Percentiles rank a stretch among this genome's conserved stretches.
phyloP scores from a whole-genome alignment of 1,139 yeast genomes.

The Zygosaccharomyces sapae region DNA sequence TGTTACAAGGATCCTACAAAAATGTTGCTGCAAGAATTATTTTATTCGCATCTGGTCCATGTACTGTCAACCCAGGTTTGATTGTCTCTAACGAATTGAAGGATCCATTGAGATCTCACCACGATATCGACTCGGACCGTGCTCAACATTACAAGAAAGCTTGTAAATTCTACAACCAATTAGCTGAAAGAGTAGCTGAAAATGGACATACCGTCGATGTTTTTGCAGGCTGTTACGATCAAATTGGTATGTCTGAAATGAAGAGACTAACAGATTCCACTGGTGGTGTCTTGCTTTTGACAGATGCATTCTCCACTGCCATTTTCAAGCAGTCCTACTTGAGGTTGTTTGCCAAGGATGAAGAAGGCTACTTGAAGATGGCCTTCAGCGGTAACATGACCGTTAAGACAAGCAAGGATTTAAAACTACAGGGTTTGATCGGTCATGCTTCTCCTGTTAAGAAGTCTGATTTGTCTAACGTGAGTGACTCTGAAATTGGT shows the following conservation, averaged over 20 bases:
- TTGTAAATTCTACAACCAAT: slow-evolving; percentile 70
- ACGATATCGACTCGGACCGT: slow-evolving; percentile 83
- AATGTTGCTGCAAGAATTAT: slow-evolving; percentile 88
- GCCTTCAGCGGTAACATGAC: slow-evolving; percentile 85
- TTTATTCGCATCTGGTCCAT: slow-evolving; percentile 91
- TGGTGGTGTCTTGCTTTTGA: slow-evolving; percentile 86
- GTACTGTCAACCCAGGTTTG: slow-evolving; percentile 92
- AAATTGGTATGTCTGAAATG: slow-evolving; percentile 97
- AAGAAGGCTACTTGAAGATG: slow-evolving; percentile 76
- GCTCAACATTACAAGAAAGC: slow-evolving; percentile 95
- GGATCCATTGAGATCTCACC: slow-evolving; percentile 96
- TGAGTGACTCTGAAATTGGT: slow-evolving; percentile 91
- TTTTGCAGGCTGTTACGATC: slow-evolving; percentile 97
- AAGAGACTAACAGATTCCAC: slow-evolving; percentile 81
- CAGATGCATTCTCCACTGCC: slow-evolving; percentile 95
- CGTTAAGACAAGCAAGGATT: slow-evolving; percentile 82
- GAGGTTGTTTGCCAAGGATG: slow-evolving; percentile 81
- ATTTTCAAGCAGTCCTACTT: slow-evolving; percentile 92
- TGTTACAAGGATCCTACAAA: slow-evolving; percentile 81
- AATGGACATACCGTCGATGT: slow-evolving; percentile 89
- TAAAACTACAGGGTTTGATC: slow-evolving; percentile 86
- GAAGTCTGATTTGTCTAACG: slow-evolving; percentile 56
- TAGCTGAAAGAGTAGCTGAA: slow-evolving; percentile 69
- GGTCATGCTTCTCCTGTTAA: slow-evolving; percentile 85
- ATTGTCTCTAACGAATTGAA: slow-evolving; percentile 88